A percentile compares a stretch with the other conserved stretches of the same genome.
Conservation (phyloP, 1,139 yeast species). For the Sugiyamaella sp. region DNA sequence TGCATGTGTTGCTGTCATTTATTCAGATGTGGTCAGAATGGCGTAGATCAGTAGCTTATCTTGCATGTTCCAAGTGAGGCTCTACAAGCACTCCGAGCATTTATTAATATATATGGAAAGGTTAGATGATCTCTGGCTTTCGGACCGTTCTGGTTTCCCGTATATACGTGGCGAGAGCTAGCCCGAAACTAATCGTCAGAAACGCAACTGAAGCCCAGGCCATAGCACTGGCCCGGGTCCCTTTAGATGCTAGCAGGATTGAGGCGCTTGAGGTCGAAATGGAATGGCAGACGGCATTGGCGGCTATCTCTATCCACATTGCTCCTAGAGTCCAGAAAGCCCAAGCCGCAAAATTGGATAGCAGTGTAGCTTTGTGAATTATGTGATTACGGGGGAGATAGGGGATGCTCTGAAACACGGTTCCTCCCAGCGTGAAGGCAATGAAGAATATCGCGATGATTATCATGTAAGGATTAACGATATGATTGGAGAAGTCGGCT, state of each 20-base stretch:
- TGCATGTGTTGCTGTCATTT: background rate
- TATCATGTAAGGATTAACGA: constrained; percentile 59
- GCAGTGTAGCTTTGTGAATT: constrained; percentile 44
- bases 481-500: constrained; percentile 46
- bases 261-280: constrained; percentile 57
- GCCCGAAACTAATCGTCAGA: constrained; percentile 19
- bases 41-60: background rate
- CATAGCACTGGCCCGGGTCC: constrained; percentile 60
- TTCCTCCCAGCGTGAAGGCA: constrained; percentile 47
- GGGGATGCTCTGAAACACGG: constrained; percentile 35
- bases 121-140: background rate
- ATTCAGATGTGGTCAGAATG: no score
- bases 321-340: constrained; percentile 71
- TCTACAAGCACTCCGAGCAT: no score
- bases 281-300: constrained; percentile 49
- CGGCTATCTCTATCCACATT: constrained; percentile 68
- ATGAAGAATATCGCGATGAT: constrained; percentile 53
- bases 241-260: constrained; percentile 50
- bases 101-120: no score
- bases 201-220: constrained; percentile 65
- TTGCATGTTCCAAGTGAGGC: background rate
- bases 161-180: background rate
- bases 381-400: constrained; percentile 54
- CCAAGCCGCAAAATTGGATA: constrained; percentile 46
- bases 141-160: background rate